phyloP scores from a whole-genome alignment of 176 grass and related monocot species.

The Themeda triandra region DNA sequence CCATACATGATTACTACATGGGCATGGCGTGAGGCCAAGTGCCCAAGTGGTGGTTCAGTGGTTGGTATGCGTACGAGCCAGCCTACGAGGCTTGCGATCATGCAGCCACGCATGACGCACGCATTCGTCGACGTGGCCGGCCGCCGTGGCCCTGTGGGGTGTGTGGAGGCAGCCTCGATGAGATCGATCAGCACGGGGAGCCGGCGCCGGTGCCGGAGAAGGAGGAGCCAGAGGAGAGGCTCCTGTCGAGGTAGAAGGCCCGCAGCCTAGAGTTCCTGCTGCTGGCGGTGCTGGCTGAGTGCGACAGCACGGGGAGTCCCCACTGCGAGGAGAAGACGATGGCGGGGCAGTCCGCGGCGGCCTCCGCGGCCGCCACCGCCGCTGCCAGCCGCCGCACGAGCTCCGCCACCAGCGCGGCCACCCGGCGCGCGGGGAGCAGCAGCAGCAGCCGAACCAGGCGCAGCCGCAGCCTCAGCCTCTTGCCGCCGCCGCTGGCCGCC shows the following conservation, averaged over 20 bases:
- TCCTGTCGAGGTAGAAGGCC: slow-evolving; percentile 50
- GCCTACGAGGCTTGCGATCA: slow-evolving; percentile 14
- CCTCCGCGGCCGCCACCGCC: neutral
- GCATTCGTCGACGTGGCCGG: neutral
- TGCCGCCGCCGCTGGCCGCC: neutral
- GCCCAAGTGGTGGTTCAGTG: neutral
- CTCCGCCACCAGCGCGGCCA: slow-evolving; percentile 57
- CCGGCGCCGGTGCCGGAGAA: neutral
- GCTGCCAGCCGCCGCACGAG: slow-evolving; percentile 41
- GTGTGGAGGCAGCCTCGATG: neutral
- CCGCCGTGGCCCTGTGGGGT: neutral
- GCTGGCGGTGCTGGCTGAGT: slow-evolving; percentile 26
- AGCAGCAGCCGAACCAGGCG: slow-evolving; percentile 43
- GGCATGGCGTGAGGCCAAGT: neutral
- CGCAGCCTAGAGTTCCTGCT: slow-evolving; percentile 39
- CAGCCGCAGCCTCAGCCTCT: slow-evolving; percentile 4
- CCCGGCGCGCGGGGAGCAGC: slow-evolving; percentile 39
- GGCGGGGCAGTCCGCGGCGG: slow-evolving; percentile 42
- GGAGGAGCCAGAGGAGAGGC: slow-evolving; percentile 26
- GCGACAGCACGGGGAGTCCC: slow-evolving; percentile 69
- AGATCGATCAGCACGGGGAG: slow-evolving; percentile 37
- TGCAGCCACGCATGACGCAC: neutral
- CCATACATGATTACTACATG: slow-evolving; percentile 11
- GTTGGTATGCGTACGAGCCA: neutral
- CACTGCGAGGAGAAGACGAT: slow-evolving; percentile 76